Percentiles rank a stretch among this genome's conserved stretches.
These are phyloP conservation scores for Carex cristatella DNA, from an alignment of 176 grass and related monocot genomes.

Conservation along the genomic window DNA sequence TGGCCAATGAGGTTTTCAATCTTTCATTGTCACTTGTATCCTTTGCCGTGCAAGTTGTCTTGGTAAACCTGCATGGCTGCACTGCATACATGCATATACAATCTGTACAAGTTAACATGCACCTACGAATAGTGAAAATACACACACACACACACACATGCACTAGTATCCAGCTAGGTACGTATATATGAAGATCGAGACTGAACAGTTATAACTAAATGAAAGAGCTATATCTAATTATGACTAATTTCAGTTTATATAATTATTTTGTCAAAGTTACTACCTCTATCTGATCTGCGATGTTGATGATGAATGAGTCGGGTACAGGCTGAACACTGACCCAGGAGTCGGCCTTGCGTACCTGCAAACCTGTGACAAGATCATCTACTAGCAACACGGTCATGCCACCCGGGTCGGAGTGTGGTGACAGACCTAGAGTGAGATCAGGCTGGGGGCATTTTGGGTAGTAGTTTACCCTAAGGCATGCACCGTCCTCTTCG, in stretches of 20 bases:
- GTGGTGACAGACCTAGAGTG: slow-evolving; percentile 56
- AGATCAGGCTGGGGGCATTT: slow-evolving; percentile 86
- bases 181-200: neutral
- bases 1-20: neutral
- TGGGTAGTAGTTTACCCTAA: slow-evolving; percentile 78
- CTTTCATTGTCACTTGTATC: neutral
- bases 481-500: slow-evolving; percentile 40
- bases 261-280: neutral
- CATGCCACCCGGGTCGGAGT: slow-evolving; percentile 87
- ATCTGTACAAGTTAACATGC: neutral
- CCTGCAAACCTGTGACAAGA: slow-evolving; percentile 60
- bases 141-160: too few relatives aligned
- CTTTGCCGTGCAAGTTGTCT: neutral
- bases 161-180: neutral
- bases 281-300: slow-evolving; percentile 90
- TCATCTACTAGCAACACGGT: slow-evolving; percentile 72
- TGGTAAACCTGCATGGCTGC: neutral
- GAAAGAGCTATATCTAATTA: neutral
- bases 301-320: slow-evolving; percentile 67
- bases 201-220: neutral
- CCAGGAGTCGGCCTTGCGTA: slow-evolving; percentile 41
- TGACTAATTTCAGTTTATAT: neutral
- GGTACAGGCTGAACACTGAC: slow-evolving; percentile 53
- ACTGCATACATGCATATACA: neutral
- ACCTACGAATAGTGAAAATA: neutral